Evolutionary conservation across 2,329 filamentous ascomycete species (phyloP), one percentile per base, ranked within the genome.

Genomic region (Sphaerostilbella broomeana): DNA sequence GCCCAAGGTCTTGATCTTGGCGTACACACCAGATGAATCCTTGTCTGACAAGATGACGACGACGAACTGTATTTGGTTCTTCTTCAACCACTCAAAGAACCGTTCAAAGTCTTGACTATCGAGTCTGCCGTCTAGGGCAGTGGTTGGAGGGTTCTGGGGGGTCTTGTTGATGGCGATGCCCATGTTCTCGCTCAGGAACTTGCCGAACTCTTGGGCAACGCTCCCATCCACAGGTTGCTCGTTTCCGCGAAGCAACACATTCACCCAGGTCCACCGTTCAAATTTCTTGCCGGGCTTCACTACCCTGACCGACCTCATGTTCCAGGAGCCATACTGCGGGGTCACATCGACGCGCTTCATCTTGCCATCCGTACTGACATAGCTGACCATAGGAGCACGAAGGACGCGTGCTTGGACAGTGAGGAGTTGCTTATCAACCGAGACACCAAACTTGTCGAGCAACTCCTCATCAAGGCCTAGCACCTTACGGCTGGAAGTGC

Each of bases 331-430:
- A n/a, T 64, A 61, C 1, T 40, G 46, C 0, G 73, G 62, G 1
- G 35, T 54, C 5, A 70, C 42, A 8, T 47, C 35, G 5, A 44
- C 6, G 1, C 26, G 34, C 26, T 31, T 50, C 24, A 45, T 35
- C 49, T 47, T 51, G 15, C 41, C 6, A 47, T 55, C 12, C 28
- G 46, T 55, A 45, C 42, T 44, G 24, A 55, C 45, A 52, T 94
- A 95, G 2, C 63, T 56, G 19, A 94, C 62, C 0, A 47, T 51
- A 0, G 87, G 87, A 0, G 75, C 53, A 0, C 51, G 28, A 0
- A 94, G 69, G 27, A 90, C 73, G 5, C 88, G 79, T 2, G 77
- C 89, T 1, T 69, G 68, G 0, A 95, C 84, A 0, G 83, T 84
- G 22, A 94, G 66, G 22, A 95, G 69, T 1, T 67, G 59, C 10